These are phyloP conservation scores for Hirsutella rhossiliensis DNA, from an alignment of 2,329 filamentous ascomycete species.

Conservation along the genomic window DNA sequence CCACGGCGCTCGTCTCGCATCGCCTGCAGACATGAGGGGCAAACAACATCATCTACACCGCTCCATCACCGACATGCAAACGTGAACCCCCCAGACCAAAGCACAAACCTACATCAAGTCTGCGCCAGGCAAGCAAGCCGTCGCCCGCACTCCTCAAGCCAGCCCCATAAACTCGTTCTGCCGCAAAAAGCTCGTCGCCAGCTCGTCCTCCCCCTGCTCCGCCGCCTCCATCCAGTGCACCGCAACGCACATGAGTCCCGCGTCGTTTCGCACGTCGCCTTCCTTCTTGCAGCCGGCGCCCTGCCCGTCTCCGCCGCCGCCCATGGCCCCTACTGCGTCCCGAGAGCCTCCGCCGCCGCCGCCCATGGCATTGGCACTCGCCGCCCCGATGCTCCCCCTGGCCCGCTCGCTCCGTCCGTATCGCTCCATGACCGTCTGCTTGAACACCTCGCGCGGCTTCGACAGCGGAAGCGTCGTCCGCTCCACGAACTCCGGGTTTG, in stretches of 20 bases:
- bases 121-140: too few species aligned
- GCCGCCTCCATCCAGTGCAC: conserved; percentile 96
- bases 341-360: conserved; percentile 11
- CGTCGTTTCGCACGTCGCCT: conserved; percentile 56
- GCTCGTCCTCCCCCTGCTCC: conserved; percentile 71
- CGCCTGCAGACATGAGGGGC: too few species aligned
- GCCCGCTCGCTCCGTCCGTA: conserved; percentile 32
- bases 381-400: conserved; percentile 10
- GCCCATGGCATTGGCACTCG: conserved; percentile 10
- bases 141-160: conserved; percentile 8
- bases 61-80: too few species aligned
- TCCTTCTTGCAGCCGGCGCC: conserved; percentile 21
- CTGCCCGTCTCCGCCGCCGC: conserved; percentile 9
- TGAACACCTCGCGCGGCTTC: conserved; percentile 80
- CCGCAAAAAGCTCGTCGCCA: conserved; percentile 71
- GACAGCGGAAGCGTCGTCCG: conserved; percentile 74
- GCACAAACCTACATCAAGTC: too few species aligned
- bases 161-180: conserved; percentile 41
- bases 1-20: neutral
- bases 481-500: conserved; percentile 73
- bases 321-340: conserved; percentile 8
- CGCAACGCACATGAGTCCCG: conserved; percentile 82
- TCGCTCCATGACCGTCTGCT: conserved; percentile 69
- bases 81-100: too few species aligned
- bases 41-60: too few species aligned